These are phyloP conservation scores for Entoloma clypeatum DNA, from an alignment of 1,284 basidiomycete species.

Conservation along the genomic window DNA sequence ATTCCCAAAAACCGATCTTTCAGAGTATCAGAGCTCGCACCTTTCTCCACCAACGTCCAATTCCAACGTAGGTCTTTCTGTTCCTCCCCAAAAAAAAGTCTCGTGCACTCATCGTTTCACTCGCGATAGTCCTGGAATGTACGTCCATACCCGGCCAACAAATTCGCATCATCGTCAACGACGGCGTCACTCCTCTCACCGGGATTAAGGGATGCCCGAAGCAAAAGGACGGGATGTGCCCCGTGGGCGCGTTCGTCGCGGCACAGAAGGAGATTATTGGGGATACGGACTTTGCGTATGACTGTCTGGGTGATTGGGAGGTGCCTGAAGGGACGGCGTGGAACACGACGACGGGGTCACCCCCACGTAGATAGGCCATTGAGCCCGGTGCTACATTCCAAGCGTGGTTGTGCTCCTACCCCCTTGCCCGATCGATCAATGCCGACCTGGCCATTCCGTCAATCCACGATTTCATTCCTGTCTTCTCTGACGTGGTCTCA, in stretches of 20 bases:
- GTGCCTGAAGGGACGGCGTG: slow-evolving; percentile 53
- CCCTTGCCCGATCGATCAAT: too few relatives aligned
- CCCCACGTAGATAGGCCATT: too few relatives aligned
- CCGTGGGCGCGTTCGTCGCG: slow-evolving; percentile 69
- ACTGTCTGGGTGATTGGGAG: slow-evolving; percentile 72
- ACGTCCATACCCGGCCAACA: slow-evolving; percentile 49
- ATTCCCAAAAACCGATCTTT: slow-evolving; percentile 63
- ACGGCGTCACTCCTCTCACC: slow-evolving; percentile 81
- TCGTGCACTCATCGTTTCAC: slow-evolving; percentile 6
- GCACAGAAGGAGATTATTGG: slow-evolving; percentile 65
- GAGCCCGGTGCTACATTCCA: too few relatives aligned
- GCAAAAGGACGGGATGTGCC: slow-evolving; percentile 77
- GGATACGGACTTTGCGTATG: slow-evolving; percentile 73
- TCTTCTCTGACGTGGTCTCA: too few relatives aligned
- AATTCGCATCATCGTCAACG: slow-evolving; percentile 82
- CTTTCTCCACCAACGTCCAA: slow-evolving; percentile 75
- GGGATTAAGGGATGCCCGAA: slow-evolving; percentile 70
- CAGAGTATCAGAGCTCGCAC: slow-evolving; percentile 63
- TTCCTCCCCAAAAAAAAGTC: slow-evolving; percentile 1
- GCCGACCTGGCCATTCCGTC: too few relatives aligned
- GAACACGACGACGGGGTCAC: slow-evolving; percentile 54
- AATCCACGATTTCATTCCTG: too few relatives aligned
- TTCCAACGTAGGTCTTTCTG: slow-evolving; percentile 57
- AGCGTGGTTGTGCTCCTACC: too few relatives aligned
- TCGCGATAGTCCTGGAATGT: slow-evolving; percentile 52